Evolutionary conservation across 2,329 filamentous ascomycete species (phyloP).

Genomic region (Cladosporium sphaerospermum): DNA sequence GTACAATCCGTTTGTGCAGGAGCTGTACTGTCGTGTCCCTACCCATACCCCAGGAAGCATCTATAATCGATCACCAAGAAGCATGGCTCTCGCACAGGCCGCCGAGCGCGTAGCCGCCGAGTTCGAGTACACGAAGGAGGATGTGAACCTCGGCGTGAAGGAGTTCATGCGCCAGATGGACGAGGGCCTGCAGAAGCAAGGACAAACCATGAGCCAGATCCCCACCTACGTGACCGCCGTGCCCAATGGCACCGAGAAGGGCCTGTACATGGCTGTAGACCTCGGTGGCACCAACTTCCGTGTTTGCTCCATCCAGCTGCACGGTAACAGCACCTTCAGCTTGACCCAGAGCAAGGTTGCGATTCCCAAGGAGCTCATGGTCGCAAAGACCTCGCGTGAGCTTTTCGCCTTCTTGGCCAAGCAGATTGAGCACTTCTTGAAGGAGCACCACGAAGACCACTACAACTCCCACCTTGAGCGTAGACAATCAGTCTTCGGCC

Average conservation of each 20-base stretch:
- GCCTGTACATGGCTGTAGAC: constrained; percentile 91
- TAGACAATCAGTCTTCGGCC: constrained; percentile 21
- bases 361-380: constrained; percentile 86
- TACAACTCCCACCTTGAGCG: constrained; percentile 58
- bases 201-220: constrained; percentile 85
- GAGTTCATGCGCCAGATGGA: constrained; percentile 88
- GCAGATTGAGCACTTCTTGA: constrained; percentile 84
- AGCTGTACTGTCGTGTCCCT: constrained; percentile 30
- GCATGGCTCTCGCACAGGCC: constrained; percentile 56
- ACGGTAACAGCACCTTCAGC: constrained; percentile 92
- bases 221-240: constrained; percentile 94
- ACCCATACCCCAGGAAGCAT: constrained; percentile 22
- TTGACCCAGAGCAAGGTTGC: constrained; percentile 88
- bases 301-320: constrained; percentile 88
- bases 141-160: constrained; percentile 71
- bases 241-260: constrained; percentile 97
- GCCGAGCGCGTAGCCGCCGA: constrained; percentile 73
- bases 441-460: constrained; percentile 80
- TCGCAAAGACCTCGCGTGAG: constrained; percentile 75
- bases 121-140: constrained; percentile 75
- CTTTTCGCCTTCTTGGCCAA: constrained; percentile 89
- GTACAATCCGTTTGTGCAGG: constrained; percentile 30
- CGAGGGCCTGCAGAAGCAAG: constrained; percentile 72
- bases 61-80: constrained; percentile 31
- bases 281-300: constrained; percentile 98